Percentiles rank a stretch among this genome's conserved stretches.
Evolutionary conservation across 148 eudicot genomes (phyloP).

Genomic region (Rhododendron henanense): DNA sequence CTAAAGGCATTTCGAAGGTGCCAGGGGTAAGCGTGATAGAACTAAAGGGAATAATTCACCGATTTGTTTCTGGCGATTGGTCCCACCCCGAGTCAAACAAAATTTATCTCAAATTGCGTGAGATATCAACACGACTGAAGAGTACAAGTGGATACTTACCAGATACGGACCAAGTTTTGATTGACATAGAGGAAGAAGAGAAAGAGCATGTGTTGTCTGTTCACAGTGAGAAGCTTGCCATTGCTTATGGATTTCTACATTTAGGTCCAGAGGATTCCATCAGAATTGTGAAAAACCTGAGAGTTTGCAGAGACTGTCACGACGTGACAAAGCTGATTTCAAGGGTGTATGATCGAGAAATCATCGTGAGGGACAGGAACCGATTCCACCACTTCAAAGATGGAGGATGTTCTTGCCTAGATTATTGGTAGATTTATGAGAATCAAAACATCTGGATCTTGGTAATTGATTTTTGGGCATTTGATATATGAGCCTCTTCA

Average conservation of each 20-base stretch:
- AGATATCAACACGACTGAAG: conserved; percentile 17
- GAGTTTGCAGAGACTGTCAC: conserved; percentile 27
- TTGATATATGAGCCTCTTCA: background rate
- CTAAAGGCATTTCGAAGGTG: conserved; percentile 19
- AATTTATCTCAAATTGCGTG: conserved; percentile 18
- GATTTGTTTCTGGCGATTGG: conserved; percentile 21
- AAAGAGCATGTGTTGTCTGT: conserved; percentile 18
- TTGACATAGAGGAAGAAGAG: conserved; percentile 21
- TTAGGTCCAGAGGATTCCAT: conserved; percentile 13
- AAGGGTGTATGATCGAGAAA: conserved; percentile 16
- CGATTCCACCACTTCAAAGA: conserved; percentile 24
- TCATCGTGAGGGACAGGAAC: conserved; percentile 20
- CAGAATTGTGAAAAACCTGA: conserved; percentile 24
- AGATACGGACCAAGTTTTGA: conserved; percentile 18
- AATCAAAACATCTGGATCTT: background rate
- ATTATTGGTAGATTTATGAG: conserved; percentile 16
- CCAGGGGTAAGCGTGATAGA: conserved; percentile 30
- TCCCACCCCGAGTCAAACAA: conserved; percentile 16
- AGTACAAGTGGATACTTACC: conserved; percentile 12
- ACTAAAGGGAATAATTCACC: conserved; percentile 19
- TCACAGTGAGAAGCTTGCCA: conserved; percentile 27
- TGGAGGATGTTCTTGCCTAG: conserved; percentile 23
- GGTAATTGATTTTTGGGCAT: background rate
- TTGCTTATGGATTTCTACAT: conserved; percentile 22
- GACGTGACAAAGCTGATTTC: conserved; percentile 18